Evolutionary conservation across 139 green algal genomes (phyloP).

Genomic region (Desmodesmus armatus): DNA sequence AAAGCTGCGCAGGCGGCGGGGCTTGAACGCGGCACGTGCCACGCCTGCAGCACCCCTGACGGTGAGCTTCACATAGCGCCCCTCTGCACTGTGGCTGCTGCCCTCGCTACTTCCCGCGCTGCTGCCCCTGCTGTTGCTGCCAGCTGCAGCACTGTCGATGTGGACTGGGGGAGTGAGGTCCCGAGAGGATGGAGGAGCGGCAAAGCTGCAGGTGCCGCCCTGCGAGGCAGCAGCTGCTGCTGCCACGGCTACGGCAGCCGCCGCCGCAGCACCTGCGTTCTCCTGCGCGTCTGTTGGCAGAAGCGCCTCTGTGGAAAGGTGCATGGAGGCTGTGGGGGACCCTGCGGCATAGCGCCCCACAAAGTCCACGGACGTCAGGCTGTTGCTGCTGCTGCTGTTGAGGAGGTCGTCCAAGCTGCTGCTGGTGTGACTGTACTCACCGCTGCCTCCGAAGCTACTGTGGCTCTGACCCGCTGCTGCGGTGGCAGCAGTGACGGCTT

Average conservation of each 20-base stretch:
- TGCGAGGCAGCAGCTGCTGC: background rate
- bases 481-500: background rate
- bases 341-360: too few species aligned
- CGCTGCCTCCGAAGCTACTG: background rate
- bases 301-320: too few species aligned
- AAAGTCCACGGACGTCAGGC: background rate
- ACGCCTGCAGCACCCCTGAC: background rate
- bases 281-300: too few species aligned
- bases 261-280: conserved; percentile 8
- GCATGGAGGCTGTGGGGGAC: too few species aligned
- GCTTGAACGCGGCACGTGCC: conserved; percentile 7
- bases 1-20: background rate
- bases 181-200: too few species aligned
- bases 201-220: conserved; percentile 13
- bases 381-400: background rate
- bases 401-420: background rate
- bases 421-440: background rate
- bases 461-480: background rate
- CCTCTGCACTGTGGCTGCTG: background rate
- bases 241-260: conserved; percentile 3
- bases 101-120: background rate
- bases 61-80: background rate
- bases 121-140: background rate
- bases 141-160: background rate
- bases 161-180: too few species aligned